Percentiles rank a stretch among this genome's conserved stretches.
Evolutionary conservation across 352 stramenopile species (phyloP).

Genomic region (Phytophthora tentaculata): DNA sequence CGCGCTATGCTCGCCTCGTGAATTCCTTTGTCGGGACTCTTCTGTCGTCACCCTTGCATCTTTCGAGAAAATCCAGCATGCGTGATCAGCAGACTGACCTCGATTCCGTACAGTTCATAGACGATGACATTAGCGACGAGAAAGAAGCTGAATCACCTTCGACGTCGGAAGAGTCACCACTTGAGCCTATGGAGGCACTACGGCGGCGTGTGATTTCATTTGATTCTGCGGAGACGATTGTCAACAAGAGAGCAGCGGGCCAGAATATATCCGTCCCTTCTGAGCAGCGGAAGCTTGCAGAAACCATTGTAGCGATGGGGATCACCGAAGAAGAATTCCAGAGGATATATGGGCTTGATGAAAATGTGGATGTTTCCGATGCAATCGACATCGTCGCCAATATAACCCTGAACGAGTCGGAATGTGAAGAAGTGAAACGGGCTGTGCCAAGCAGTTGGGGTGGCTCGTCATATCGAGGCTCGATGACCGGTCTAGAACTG

Average conservation of each 20-base stretch:
- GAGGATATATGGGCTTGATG: slow-evolving; percentile 37
- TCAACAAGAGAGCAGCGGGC: slow-evolving; percentile 58
- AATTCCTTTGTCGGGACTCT: slow-evolving; percentile 65
- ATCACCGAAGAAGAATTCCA: slow-evolving; percentile 58
- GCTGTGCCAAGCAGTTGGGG: slow-evolving; percentile 7
- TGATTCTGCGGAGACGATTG: slow-evolving; percentile 77
- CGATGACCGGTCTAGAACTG: slow-evolving; percentile 4
- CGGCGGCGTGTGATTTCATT: slow-evolving; percentile 77
- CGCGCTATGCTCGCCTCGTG: slow-evolving; percentile 57
- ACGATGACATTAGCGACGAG: slow-evolving; percentile 39
- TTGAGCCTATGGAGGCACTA: slow-evolving; percentile 67
- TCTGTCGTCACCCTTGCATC: slow-evolving; percentile 45
- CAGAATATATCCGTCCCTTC: slow-evolving; percentile 44
- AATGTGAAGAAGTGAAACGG: slow-evolving; percentile 25
- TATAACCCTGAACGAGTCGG: slow-evolving; percentile 9
- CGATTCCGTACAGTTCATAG: slow-evolving; percentile 41
- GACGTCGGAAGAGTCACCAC: slow-evolving; percentile 26
- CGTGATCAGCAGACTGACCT: slow-evolving; percentile 34
- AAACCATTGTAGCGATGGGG: slow-evolving; percentile 78
- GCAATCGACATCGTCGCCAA: slow-evolving; percentile 21
- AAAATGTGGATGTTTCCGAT: slow-evolving; percentile 25
- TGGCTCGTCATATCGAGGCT: background rate
- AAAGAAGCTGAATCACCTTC: slow-evolving; percentile 14
- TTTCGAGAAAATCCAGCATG: slow-evolving; percentile 38
- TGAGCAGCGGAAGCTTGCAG: slow-evolving; percentile 71